Conservation (phyloP, 495 filamentous ascomycete genomes). For the Penicillium pulvis region DNA sequence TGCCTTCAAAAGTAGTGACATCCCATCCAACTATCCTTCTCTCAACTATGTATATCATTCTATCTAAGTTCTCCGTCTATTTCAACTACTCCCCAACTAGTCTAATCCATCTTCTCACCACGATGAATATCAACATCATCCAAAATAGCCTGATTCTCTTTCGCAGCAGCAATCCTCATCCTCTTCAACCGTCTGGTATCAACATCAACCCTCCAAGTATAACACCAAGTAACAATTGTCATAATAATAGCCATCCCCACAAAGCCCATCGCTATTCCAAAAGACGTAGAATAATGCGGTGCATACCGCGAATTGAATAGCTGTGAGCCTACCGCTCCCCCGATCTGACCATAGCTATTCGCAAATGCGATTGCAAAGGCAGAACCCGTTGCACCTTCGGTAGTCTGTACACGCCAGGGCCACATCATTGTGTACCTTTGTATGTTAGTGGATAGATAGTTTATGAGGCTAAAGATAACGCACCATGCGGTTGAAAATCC, state of each 20-base stretch:
- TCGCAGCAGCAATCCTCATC: constrained; percentile 38
- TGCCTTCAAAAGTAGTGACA: neutral
- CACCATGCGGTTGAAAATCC: constrained; percentile 34
- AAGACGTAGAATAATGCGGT: constrained; percentile 32
- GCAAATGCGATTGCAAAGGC: constrained; percentile 49
- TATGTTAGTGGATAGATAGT: too few species aligned
- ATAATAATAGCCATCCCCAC: constrained; percentile 23
- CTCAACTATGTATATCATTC: neutral
- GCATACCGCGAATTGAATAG: constrained; percentile 37
- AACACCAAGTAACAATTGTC: constrained; percentile 22
- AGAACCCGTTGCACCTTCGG: constrained; percentile 43
- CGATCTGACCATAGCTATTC: constrained; percentile 41
- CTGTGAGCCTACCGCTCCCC: constrained; percentile 38
- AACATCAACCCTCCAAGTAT: constrained; percentile 36
- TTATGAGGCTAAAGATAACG: too few species aligned
- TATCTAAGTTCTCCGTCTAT: neutral
- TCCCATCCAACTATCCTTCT: neutral
- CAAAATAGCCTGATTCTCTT: constrained; percentile 39
- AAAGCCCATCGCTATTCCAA: constrained; percentile 38
- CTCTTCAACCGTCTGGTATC: constrained; percentile 44
- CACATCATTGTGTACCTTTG: constrained; percentile 34
- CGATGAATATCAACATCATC: constrained; percentile 45
- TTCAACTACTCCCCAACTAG: neutral
- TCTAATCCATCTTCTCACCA: neutral
- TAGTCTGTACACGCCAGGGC: constrained; percentile 47